Base-by-base conservation (phyloP, 768 basidiomycete genomes). In the Polyporus arcularius region DNA sequence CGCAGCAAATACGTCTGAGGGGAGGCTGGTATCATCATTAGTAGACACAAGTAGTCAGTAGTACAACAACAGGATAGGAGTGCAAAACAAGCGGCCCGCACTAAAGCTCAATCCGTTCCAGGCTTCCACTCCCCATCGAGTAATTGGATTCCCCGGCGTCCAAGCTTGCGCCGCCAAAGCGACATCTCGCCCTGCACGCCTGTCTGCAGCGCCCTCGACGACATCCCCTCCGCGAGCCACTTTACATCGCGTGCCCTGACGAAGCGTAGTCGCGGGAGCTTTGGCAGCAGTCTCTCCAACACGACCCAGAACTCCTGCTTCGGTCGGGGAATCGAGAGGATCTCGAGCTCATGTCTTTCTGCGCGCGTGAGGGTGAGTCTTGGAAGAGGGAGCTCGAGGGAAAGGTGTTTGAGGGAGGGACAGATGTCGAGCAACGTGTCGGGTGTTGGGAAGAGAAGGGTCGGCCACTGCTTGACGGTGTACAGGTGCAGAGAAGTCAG, bases 161-260 rank as follows among this genome's bases (percentile, higher is more conserved):
- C 75, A 35, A 94, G 76, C 54, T 87, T 80, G 49, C 82, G 79
- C 61, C 79, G 80, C 92, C 92, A 94, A 58, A 85, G 82, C 63
- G 79, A 76, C 84, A 94, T 87, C 70, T 91, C 88, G 45, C 90
- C 92, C 73, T 92, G 91, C 14, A 91, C 82, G 8, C 92, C 92
- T 7, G 91, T 82, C 63, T 82, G 85, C 64, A 83, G 85, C 28
- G 92, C 92, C 60, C 80, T 78, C 0, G 73, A 74, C 8, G 81
- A 85, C 72, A 92, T 80, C 0, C 89, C 91, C 53, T 79, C 80
- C 55, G 86, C 75, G 39, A 93, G 72, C 90, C 91, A 93, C 35
- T 84, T 83, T 16, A 90, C 80, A 64, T 92, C 89, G 60, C 89
- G 77, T 15, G 81, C 78, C 15, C 87, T 82, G 18, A 94, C 74